Conservation (phyloP, 495 filamentous ascomycete genomes). For the Penicillium cataractarum region DNA sequence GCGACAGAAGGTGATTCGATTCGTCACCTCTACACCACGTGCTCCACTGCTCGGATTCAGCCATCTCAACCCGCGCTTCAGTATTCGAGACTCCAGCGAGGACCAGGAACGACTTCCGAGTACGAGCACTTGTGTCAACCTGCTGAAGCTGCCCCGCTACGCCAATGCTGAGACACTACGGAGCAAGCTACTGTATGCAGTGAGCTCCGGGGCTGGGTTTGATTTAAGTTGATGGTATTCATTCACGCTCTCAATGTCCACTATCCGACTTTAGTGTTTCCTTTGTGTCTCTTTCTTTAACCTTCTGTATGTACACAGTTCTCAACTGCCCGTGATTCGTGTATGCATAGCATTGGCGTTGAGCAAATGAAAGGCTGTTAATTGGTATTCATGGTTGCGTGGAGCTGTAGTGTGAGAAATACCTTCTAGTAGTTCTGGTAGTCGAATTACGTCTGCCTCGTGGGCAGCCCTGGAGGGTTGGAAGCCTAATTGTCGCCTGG, state of each 20-base stretch:
- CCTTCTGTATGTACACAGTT: slow-evolving; percentile 2
- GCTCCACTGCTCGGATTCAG: slow-evolving; percentile 92
- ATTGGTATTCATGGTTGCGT: no score
- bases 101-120: slow-evolving; percentile 85
- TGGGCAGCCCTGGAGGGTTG: not conserved
- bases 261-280: not conserved
- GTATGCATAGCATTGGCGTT: slow-evolving; percentile 40
- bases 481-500: not conserved
- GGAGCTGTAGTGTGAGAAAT: not conserved
- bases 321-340: not conserved
- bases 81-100: slow-evolving; percentile 81
- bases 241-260: not conserved
- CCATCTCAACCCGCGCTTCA: slow-evolving; percentile 83
- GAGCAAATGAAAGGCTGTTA: slow-evolving; percentile 19
- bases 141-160: slow-evolving; percentile 92
- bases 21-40: slow-evolving; percentile 90
- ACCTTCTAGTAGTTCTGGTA: not conserved
- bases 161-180: slow-evolving; percentile 60
- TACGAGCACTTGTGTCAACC: slow-evolving; percentile 95
- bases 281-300: slow-evolving; percentile 2
- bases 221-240: slow-evolving; percentile 69
- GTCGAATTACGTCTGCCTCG: not conserved
- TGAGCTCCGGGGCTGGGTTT: slow-evolving; percentile 91
- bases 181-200: slow-evolving; percentile 85
- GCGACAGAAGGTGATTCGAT: slow-evolving; percentile 85